These are phyloP conservation scores for Beauveria australis DNA, from an alignment of 2,329 filamentous ascomycete genomes.

Conservation along the genomic window DNA sequence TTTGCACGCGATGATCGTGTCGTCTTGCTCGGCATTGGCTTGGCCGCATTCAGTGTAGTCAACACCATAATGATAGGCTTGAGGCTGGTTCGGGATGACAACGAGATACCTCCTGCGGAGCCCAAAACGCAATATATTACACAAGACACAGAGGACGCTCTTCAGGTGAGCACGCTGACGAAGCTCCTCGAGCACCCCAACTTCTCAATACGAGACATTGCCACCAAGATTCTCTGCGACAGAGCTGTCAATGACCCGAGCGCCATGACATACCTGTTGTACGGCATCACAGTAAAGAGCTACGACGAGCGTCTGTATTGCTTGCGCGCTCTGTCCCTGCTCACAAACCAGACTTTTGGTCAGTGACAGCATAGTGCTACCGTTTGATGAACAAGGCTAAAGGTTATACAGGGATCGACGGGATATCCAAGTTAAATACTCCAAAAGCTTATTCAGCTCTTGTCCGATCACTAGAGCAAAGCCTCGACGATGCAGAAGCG, in stretches of 20 bases:
- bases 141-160: conserved; percentile 65
- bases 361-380: conserved; percentile 5
- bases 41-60: conserved; percentile 52
- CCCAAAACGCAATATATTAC: conserved; percentile 66
- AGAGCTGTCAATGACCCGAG: conserved; percentile 50
- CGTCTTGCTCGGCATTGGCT: conserved; percentile 43
- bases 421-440: conserved; percentile 40
- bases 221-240: conserved; percentile 50
- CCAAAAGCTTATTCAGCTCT: conserved; percentile 46
- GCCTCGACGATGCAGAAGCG: conserved; percentile 40
- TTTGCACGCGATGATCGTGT: conserved; percentile 43
- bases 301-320: conserved; percentile 52
- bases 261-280: conserved; percentile 43
- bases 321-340: conserved; percentile 47
- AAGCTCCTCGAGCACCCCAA: conserved; percentile 64
- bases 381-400: background rate
- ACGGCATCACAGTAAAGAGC: conserved; percentile 49
- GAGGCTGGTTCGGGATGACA: conserved; percentile 51
- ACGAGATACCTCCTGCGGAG: conserved; percentile 55
- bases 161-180: conserved; percentile 57
- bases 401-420: conserved; percentile 23
- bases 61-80: conserved; percentile 51
- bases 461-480: conserved; percentile 52
- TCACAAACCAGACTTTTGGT: conserved; percentile 36
- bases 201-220: conserved; percentile 62